Base-by-base conservation (phyloP, 257 asterid genomes). In the Ligustrum vulgare region DNA sequence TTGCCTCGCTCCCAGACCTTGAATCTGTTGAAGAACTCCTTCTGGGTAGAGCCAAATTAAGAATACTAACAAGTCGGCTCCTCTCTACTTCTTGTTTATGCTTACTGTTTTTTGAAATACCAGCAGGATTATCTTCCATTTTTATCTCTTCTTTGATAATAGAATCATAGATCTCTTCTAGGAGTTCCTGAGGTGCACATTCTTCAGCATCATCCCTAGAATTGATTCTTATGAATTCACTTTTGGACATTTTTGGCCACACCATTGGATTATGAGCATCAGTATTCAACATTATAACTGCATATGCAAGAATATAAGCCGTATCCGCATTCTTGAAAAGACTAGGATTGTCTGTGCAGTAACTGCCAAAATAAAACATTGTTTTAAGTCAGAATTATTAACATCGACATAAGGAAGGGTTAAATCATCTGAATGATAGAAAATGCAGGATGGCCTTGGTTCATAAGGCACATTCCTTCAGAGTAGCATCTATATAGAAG, bases 241-340 rank as follows among this genome's bases (percentile, higher is more conserved):
- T 88, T 90, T 95, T 93, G 11, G 99, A 91, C 98, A 95, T 93
- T 87, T 91, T 95, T 22, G 97, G 97, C 97, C 96, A 88, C 77
- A 93, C 98, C 96, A 90, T 85, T 68, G 99, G 97, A 84, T 95
- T 93, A 85, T 95, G 98, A 87, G 99, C 97, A 86, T 93, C 98
- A 77, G 98, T 90, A 87, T 93, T 93, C 88, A 95, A 81, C 99
- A 93, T 87, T 78, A 95, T 93, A 86, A 93, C 98, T 23, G 99
- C 99, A 93, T 95, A 93, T 76, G 99, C 99, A 79, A 95, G 97
- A 79, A 95, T 91, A 85, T 95, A 95, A 18, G 98, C 99, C 32
- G 96, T 91, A 82, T 95, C 98, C 77, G 99, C 97, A 87, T 89
- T 91, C 93, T 91, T 95, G 88, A 95, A 95, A 73, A 95, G 84